Evolutionary conservation across 2,329 filamentous ascomycete genomes (phyloP).

Genomic region (Aspergillus fructus): DNA sequence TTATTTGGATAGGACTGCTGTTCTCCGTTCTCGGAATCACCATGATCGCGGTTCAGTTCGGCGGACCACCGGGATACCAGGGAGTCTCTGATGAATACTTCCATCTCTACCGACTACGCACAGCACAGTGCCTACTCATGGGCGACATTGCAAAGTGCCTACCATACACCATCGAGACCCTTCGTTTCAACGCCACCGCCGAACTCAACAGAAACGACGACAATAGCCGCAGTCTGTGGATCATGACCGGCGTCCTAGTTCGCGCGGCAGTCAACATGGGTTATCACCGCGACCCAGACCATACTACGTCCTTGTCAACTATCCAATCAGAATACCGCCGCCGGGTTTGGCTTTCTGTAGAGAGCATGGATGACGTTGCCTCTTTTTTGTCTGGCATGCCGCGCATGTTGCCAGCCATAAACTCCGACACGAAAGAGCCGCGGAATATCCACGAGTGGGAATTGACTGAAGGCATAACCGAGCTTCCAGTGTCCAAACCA

Average conservation of each 20-base stretch:
- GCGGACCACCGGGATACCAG: background rate
- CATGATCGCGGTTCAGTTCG: slow-evolving; percentile 5
- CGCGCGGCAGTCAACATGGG: slow-evolving; percentile 14
- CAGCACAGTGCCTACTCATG: slow-evolving; percentile 8
- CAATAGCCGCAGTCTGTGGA: slow-evolving; percentile 11
- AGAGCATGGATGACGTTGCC: slow-evolving; percentile 9
- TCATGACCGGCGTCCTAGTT: slow-evolving; percentile 12
- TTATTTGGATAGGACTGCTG: slow-evolving; percentile 12
- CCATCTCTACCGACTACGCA: slow-evolving; percentile 13
- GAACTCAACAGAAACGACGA: slow-evolving; percentile 13
- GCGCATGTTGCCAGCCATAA: slow-evolving; percentile 3
- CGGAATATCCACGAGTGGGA: slow-evolving; percentile 13
- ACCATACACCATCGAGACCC: slow-evolving; percentile 11
- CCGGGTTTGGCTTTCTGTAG: slow-evolving; percentile 9
- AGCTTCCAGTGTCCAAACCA: background rate
- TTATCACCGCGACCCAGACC: slow-evolving; percentile 11
- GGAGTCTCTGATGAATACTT: slow-evolving; percentile 5
- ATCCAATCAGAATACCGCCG: slow-evolving; percentile 10
- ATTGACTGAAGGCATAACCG: background rate
- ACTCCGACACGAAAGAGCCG: slow-evolving; percentile 8
- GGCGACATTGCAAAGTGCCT: slow-evolving; percentile 13
- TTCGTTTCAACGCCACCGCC: slow-evolving; percentile 10
- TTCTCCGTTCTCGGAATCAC: slow-evolving; percentile 11
- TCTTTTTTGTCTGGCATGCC: slow-evolving; percentile 10
- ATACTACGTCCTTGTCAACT: background rate